These are phyloP conservation scores for Penicillium sumatraense DNA, from an alignment of 2,329 filamentous ascomycete genomes.

Conservation along the genomic window DNA sequence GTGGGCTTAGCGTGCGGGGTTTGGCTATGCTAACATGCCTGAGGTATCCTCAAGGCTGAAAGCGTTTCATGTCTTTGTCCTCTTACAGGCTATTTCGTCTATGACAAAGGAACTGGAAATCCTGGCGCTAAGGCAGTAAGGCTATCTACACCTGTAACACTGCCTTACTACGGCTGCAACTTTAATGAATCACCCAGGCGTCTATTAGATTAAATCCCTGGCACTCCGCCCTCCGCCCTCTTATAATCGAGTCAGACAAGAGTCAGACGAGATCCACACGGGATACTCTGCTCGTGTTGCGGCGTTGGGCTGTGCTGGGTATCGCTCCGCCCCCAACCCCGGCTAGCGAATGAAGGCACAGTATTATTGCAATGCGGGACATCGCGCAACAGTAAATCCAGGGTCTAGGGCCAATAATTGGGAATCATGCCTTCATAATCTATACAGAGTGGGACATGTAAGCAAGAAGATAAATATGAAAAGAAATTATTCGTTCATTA, in stretches of 20 bases:
- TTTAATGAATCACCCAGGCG: background rate
- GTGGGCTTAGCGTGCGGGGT: background rate
- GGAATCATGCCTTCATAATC: background rate
- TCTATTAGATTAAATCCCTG: background rate
- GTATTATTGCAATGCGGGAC: background rate
- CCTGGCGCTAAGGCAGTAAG: background rate
- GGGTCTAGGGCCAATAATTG: background rate
- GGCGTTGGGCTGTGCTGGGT: background rate
- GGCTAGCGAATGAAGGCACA: constrained; percentile 3
- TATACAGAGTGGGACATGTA: background rate
- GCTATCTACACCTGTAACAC: background rate
- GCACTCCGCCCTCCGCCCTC: background rate
- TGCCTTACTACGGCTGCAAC: background rate
- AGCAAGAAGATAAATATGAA: background rate
- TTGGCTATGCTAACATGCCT: background rate
- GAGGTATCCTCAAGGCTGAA: background rate
- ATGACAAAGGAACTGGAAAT: background rate
- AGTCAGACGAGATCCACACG: background rate
- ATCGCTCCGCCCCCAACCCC: background rate
- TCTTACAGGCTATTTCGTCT: background rate
- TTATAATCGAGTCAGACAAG: background rate
- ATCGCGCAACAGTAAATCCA: background rate
- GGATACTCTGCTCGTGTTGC: background rate
- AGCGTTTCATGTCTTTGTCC: background rate
- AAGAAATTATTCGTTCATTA: background rate